Conservation (phyloP, 176 grass and related monocot species). For the Lolium perenne region DNA sequence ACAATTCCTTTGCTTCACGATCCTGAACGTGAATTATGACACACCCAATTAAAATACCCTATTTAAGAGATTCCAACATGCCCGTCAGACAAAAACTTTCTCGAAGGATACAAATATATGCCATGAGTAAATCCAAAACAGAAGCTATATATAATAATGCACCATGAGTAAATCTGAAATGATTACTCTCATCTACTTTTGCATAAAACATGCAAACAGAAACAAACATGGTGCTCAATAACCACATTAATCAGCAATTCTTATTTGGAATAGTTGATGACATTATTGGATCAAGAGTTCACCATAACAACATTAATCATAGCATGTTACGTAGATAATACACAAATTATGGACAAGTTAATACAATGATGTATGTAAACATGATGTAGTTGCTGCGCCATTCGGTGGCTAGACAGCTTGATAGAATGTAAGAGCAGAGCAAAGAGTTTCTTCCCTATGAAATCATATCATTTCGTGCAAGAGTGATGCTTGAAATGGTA, state of each 20-base stretch:
- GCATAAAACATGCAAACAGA: constrained; percentile 37
- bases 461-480: constrained; percentile 28
- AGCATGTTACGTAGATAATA: constrained; percentile 24
- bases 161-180: constrained; percentile 42
- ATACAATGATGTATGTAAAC: not conserved
- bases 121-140: constrained; percentile 57
- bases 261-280: constrained; percentile 40
- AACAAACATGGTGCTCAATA: constrained; percentile 28
- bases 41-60: constrained; percentile 94
- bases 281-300: constrained; percentile 19
- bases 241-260: not conserved
- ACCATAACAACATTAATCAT: constrained; percentile 18
- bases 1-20: constrained; percentile 83
- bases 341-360: not conserved
- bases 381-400: not conserved
- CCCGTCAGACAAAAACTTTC: constrained; percentile 66
- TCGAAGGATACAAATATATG: constrained; percentile 63
- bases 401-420: constrained; percentile 34
- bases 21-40: constrained; percentile 93
- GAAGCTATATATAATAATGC: constrained; percentile 28
- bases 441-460: constrained; percentile 19
- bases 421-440: constrained; percentile 21
- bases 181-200: constrained; percentile 37
- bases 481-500: not conserved
- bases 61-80: constrained; percentile 94